Percentiles rank a stretch among this genome's conserved stretches.
Conservation (phyloP, 495 filamentous ascomycete genomes). For the Penicillium mononematosum region DNA sequence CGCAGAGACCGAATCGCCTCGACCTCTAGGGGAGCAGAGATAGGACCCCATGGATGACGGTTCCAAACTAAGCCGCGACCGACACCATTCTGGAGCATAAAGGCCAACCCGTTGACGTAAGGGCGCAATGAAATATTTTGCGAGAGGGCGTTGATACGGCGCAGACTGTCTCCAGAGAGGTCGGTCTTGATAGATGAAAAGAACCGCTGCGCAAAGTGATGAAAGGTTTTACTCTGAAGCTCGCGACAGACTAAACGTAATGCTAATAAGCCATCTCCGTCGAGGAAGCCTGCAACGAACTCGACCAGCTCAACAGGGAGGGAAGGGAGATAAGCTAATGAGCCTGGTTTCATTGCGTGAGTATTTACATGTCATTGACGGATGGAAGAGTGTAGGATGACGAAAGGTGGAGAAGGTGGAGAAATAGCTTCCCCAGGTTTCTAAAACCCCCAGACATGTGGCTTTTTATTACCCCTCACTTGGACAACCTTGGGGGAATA, state of each 20-base stretch:
- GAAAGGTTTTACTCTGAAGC: slow-evolving; percentile 29
- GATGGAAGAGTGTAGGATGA: not conserved
- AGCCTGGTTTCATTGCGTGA: not conserved
- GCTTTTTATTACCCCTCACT: slow-evolving; percentile 23
- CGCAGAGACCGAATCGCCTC: slow-evolving; percentile 21
- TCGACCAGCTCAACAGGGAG: slow-evolving; percentile 29
- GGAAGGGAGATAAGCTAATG: slow-evolving; percentile 5
- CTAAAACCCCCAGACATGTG: not conserved
- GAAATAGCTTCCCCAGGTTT: slow-evolving; percentile 27
- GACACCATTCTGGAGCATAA: slow-evolving; percentile 28
- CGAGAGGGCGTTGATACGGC: slow-evolving; percentile 22
- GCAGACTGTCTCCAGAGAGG: slow-evolving; percentile 27
- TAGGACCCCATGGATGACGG: slow-evolving; percentile 29
- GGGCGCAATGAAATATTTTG: slow-evolving; percentile 17
- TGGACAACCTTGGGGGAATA: not conserved
- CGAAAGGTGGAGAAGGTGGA: slow-evolving; percentile 11
- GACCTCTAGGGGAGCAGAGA: slow-evolving; percentile 24
- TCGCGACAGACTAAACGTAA: slow-evolving; percentile 27
- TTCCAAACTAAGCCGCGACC: slow-evolving; percentile 27
- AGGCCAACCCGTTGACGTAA: slow-evolving; percentile 25
- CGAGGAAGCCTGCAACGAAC: slow-evolving; percentile 19
- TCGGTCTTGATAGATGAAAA: slow-evolving; percentile 29
- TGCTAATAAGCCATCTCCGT: slow-evolving; percentile 15
- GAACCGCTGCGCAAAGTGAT: slow-evolving; percentile 27
- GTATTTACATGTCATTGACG: not conserved